Conservation (phyloP, 2,329 filamentous ascomycete genomes). For the Teratosphaeria destructans region DNA sequence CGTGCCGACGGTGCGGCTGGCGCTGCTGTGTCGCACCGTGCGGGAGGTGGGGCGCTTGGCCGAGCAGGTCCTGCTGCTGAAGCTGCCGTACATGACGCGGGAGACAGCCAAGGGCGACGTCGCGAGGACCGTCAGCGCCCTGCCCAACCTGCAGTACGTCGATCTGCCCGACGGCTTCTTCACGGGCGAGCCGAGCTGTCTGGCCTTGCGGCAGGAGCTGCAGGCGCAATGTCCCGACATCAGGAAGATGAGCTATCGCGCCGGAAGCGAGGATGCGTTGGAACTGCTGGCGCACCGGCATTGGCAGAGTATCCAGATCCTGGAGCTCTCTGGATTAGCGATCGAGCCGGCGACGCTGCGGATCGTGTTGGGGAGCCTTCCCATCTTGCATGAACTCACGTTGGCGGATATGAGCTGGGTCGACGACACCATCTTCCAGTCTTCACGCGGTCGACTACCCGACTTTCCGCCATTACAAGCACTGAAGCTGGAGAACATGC, state of each 20-base stretch:
- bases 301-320: conserved; percentile 61
- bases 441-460: conserved; percentile 51
- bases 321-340: conserved; percentile 59
- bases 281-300: conserved; percentile 55
- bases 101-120: conserved; percentile 77
- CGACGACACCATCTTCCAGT: conserved; percentile 65
- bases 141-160: conserved; percentile 77
- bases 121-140: conserved; percentile 72
- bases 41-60: conserved; percentile 65
- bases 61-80: conserved; percentile 63
- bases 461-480: conserved; percentile 65
- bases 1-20: conserved; percentile 62
- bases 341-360: conserved; percentile 63
- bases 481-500: conserved; percentile 61
- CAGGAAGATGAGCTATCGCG: conserved; percentile 77
- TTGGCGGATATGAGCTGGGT: conserved; percentile 60
- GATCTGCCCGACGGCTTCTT: conserved; percentile 85
- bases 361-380: conserved; percentile 58
- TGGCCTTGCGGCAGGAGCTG: conserved; percentile 70
- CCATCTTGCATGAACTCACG: conserved; percentile 61
- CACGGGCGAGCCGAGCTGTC: conserved; percentile 64
- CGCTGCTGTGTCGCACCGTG: conserved; percentile 70
- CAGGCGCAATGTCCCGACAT: conserved; percentile 74
- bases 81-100: conserved; percentile 89
- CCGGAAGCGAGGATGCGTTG: conserved; percentile 68